Evolutionary conservation across 441 rosid genomes (phyloP), one percentile per base, ranked within the genome.

Genomic region (Melastoma candidum): DNA sequence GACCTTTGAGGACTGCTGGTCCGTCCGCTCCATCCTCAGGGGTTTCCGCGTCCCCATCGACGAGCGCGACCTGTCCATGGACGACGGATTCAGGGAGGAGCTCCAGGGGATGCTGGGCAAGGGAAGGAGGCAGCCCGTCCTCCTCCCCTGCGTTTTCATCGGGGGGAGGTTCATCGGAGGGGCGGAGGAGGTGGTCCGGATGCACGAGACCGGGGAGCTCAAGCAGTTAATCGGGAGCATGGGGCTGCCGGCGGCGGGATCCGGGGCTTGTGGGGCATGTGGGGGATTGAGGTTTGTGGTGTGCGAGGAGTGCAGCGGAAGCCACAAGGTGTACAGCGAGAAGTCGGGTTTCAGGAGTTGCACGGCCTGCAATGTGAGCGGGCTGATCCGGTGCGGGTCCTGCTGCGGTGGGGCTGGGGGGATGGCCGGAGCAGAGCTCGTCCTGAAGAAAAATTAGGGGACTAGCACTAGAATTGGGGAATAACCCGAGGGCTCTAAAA

Each of bases 11-110:
- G 80, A 75, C 41, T 83, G 87, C 63, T 47, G 56, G 55, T 13
- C 71, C 64, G 87, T 83, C 52, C 72, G 73, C 41, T 47, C 87
- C 26, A 77, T 83, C 58, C 78, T 83, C 61, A 65, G 68, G 1
- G 79, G 81, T 53, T 77, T 78, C 36, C 75, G 80, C n/a, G 83
- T 78, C 4, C 67, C 70, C 47, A 67, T 80, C 58, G 90, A 83
- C 67, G 87, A 83, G 48, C 83, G 87, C 43, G 90, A 83, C 77
- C 78, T 83, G 51, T 64, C 87, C 1, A 83, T 83, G 83, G 87
- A 83, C 68, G 69, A 73, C 11, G 46, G 63, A 3, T 80, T 76
- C 69, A 47, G 74, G 44, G 45, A 68, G n/a, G 90, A 80, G 75
- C 47, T 83, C 27, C 70, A 73, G 27, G 68, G 58, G 58, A 75